These are phyloP conservation scores for Pseudopyricularia cyperi DNA, from an alignment of 2,329 filamentous ascomycete species.

Conservation along the genomic window DNA sequence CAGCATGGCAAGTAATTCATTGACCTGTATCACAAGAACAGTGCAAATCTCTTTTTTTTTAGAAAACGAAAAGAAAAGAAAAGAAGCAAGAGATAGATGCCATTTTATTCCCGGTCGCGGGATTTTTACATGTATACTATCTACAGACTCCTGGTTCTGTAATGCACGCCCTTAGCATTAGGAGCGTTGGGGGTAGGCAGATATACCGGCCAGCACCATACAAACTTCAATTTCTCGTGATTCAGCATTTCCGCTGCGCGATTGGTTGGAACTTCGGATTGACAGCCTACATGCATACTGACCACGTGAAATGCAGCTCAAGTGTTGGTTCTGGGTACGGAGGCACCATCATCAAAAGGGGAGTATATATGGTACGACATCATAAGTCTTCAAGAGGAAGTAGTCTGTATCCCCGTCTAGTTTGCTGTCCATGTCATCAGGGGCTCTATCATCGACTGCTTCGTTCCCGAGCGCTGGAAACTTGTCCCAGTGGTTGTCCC, in stretches of 20 bases:
- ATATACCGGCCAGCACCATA: neutral
- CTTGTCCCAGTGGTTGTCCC: neutral
- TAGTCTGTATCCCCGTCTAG: neutral
- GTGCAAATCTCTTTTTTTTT: neutral
- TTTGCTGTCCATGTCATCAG: neutral
- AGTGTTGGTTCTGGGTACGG: too few species aligned
- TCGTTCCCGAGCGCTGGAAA: neutral
- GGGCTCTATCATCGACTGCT: neutral
- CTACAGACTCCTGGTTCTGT: neutral
- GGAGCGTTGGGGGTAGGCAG: neutral
- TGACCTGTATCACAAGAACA: neutral
- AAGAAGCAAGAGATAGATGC: neutral
- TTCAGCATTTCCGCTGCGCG: neutral
- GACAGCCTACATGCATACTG: too few species aligned
- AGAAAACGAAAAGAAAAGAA: neutral
- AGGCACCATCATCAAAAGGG: neutral
- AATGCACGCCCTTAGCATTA: slow-evolving; percentile 1
- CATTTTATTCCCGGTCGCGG: neutral
- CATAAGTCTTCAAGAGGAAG: neutral
- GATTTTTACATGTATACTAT: slow-evolving; percentile 3
- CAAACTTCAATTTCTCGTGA: neutral
- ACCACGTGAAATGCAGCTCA: too few species aligned
- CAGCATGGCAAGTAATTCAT: neutral
- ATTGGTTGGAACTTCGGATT: too few species aligned
- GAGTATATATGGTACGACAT: neutral